Conservation (phyloP, 805 yeast genomes). For the Peterozyma toletana region DNA sequence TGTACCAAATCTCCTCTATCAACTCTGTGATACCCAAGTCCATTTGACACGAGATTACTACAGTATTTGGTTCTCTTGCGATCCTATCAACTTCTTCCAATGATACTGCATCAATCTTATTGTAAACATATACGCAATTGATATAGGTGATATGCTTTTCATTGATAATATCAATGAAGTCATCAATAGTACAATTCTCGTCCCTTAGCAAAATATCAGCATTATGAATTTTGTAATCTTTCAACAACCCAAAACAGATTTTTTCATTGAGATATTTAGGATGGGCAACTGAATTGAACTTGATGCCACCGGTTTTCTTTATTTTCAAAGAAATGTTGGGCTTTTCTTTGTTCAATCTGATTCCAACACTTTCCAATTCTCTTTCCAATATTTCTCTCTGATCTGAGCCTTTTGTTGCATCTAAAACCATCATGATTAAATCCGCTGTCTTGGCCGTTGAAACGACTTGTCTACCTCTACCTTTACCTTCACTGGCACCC, state of each 20-base stretch:
- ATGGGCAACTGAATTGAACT: conserved; percentile 72
- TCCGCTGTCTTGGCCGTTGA: conserved; percentile 96
- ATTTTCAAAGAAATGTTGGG: conserved; percentile 77
- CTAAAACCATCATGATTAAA: conserved; percentile 84
- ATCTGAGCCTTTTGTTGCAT: conserved; percentile 89
- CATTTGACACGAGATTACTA: conserved; percentile 87
- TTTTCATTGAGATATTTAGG: conserved; percentile 79
- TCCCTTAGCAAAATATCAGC: conserved; percentile 91
- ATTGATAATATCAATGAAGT: conserved; percentile 85
- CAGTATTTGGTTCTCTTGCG: conserved; percentile 89
- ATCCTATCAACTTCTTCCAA: conserved; percentile 88
- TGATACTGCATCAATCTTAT: conserved; percentile 92
- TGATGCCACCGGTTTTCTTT: conserved; percentile 89
- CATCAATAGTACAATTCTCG: conserved; percentile 85
- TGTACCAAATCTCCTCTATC: conserved; percentile 90
- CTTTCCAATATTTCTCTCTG: conserved; percentile 82
- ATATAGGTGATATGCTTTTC: conserved; percentile 82
- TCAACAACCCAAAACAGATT: conserved; percentile 65
- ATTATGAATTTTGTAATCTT: conserved; percentile 85
- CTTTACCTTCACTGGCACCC: conserved; percentile 96
- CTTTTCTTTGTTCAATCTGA: conserved; percentile 70
- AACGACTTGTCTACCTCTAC: conserved; percentile 95
- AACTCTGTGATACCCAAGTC: conserved; percentile 83
- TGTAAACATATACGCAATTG: conserved; percentile 88
- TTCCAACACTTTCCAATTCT: conserved; percentile 92